Evolutionary conservation across 129 eudicot species (phyloP), one percentile per base, ranked within the genome.

Genomic region (Centaurea solstitialis): DNA sequence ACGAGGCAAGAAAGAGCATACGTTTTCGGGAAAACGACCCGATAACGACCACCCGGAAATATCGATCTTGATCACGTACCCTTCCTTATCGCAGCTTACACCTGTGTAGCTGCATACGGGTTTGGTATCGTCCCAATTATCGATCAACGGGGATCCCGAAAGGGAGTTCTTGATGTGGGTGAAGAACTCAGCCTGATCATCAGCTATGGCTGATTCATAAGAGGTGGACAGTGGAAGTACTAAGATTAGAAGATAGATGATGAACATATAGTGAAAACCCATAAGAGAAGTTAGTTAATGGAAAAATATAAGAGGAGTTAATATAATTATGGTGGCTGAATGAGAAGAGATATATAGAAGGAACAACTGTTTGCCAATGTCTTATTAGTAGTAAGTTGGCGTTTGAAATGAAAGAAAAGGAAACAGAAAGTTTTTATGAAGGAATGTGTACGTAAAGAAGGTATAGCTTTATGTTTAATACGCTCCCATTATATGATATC

Each of bases 1-100:
- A 30, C 87, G 47, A 5, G 96, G 97, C 28, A 90, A 76, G 28
- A 90, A 92, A 62, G 90, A 76, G 84, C 97, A 94, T 20, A 90
- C 77, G 26, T 89, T 72, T 71, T 87, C 89, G 0, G 98, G 97
- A 72, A 94, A 85, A 9, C 12, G 78, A 38, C 97, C 98, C 0
- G 93, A 82, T 21, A 94, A 33, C 5, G 80, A 76, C 93, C 91
- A 88, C 5, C 88, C 89, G 0, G 99, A 87, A 71, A 87, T 67
- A 35, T 90, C 82, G 41, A 94, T 71, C 74, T 71, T 74, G 0
- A 80, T 77, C 0, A 94, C 89, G 35, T 77, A 45, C 18, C 93
- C 94, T 39, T 76, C 47, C 12, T 68, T 72, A 68, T 90, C 85
- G 72, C 98, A 94, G 38, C 73, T 81, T 37, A 94, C 38, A 20